Base-by-base conservation (phyloP, 169 alveolate genomes). In the Babesia ovata region DNA sequence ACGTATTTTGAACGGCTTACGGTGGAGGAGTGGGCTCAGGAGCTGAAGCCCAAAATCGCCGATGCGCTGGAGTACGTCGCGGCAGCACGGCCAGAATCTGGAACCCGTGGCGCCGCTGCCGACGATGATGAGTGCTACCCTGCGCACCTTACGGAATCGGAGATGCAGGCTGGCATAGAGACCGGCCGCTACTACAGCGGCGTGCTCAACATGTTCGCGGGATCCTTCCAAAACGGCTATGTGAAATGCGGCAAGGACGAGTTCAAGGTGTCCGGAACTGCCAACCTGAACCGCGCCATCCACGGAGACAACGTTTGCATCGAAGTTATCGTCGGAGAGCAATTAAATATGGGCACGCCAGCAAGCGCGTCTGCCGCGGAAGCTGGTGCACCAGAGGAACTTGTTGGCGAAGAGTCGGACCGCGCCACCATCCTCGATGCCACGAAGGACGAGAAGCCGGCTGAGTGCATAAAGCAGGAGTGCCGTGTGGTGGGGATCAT, bases 221-320 rank as follows among this genome's bases (percentile, higher is more conserved):
- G 96, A 71, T 75, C 96, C 91, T 42, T 86, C 65, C 63, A 89
- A 66, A 49, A 87, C 53, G 92, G 94, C 61, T 57, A 85, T 77
- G 88, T 87, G 62, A 63, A 87, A 89, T 39, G 91, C 69, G 72
- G 88, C 70, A 66, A 86, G 66, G 91, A 92, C 26, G 97, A 93
- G 65, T 87, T 94, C 61, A 79, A 89, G 21, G 91, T 97, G 21
- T 74, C 66, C 65, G 98, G 98, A 33, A 44, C 75, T 0, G 45
- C 88, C 78, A 92, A 96, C 72, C 84, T 95, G 85, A 98, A 97
- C 87, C 91, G 99, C 72, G 98, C 99, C 57, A 86, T 98, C 49
- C 98, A 97, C 78, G 98, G 98, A 12, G 99, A 98, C 85, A 74
- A 92, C 33, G 99, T 97, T n/a, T 98, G 97, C 70, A 61, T 96